Base-by-base conservation (phyloP, 306 rosid species). In the Quercus engelmannii region DNA sequence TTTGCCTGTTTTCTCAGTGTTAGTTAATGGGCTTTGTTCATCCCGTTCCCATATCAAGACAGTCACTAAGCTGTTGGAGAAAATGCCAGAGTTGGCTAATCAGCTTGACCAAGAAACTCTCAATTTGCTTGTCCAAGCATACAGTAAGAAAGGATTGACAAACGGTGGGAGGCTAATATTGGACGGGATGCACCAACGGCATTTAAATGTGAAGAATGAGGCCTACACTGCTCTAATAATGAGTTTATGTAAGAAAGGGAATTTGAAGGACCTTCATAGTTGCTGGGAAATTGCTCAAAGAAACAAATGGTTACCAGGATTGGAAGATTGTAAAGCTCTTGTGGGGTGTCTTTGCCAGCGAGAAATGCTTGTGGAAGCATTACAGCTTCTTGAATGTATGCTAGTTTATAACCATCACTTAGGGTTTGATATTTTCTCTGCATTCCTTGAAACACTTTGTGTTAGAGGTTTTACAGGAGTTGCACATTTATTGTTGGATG, bases 321-420 rank as follows among this genome's bases (percentile, higher is more conserved):
- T 86, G 73, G 80, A 86, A 43, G 90, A 88, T 74, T 87, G 87
- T 83, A 80, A 87, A 83, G 58, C 58, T 58, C 89, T 95, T 76
- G 65, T 89, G 5, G 74, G 76, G 23, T 83, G 78, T 83, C 85
- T 91, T 76, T 90, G 96, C 83, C 79, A 80, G 71, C 56, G 28
- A 58, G 85, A 88, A 76, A 79, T 84, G 89, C 71, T 88, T 4
- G 69, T 59, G 11, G 87, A 95, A 85, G 94, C 89, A 56, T 76
- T 91, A 30, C 86, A 83, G 80, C 85, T 90, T 78, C 88, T 95
- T 80, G 91, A 92, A 84, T 79, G 75, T 83, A 87, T 92, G 92
- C 77, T 92, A 79, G 61, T 82, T 21, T 84, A 90, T 69, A 52
- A 79, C 85, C 91, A 92, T 80, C 69, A 62, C 73, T 81, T 43